Percentiles rank a stretch among this genome's conserved stretches.
These are phyloP conservation scores for Penicillium odoratum DNA, from an alignment of 495 filamentous ascomycete genomes.

Conservation along the genomic window DNA sequence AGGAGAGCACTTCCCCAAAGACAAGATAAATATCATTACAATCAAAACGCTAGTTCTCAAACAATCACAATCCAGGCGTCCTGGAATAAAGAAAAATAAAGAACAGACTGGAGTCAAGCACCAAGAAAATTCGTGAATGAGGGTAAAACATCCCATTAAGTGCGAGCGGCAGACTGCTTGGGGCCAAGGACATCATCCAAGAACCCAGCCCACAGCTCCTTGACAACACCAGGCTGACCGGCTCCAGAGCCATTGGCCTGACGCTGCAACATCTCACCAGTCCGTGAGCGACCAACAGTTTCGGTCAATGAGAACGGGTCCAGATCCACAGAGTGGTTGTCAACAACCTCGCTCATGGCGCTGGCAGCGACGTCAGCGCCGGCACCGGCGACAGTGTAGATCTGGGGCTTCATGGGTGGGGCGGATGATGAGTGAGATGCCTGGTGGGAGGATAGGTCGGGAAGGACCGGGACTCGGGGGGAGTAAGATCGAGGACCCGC, in stretches of 20 bases:
- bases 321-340: conserved; percentile 56
- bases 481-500: conserved; percentile 25
- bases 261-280: conserved; percentile 38
- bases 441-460: conserved; percentile 40
- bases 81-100: neutral
- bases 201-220: conserved; percentile 55
- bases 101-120: conserved; percentile 3
- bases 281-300: conserved; percentile 44
- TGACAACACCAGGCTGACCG: conserved; percentile 40
- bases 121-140: conserved; percentile 17
- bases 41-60: conserved; percentile 11
- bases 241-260: conserved; percentile 18
- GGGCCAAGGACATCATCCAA: conserved; percentile 60
- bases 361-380: conserved; percentile 53
- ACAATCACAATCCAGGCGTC: neutral
- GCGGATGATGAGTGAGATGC: conserved; percentile 21
- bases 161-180: conserved; percentile 27
- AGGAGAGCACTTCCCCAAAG: conserved; percentile 8
- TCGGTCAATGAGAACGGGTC: conserved; percentile 60
- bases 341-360: conserved; percentile 59
- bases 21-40: conserved; percentile 7
- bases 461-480: conserved; percentile 55
- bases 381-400: conserved; percentile 54
- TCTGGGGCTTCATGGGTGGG: conserved; percentile 55
- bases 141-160: conserved; percentile 16